A percentile compares a stretch with the other conserved stretches of the same genome.
phyloP scores from a whole-genome alignment of 495 filamentous ascomycete species.

The Neurospora intermedia region DNA sequence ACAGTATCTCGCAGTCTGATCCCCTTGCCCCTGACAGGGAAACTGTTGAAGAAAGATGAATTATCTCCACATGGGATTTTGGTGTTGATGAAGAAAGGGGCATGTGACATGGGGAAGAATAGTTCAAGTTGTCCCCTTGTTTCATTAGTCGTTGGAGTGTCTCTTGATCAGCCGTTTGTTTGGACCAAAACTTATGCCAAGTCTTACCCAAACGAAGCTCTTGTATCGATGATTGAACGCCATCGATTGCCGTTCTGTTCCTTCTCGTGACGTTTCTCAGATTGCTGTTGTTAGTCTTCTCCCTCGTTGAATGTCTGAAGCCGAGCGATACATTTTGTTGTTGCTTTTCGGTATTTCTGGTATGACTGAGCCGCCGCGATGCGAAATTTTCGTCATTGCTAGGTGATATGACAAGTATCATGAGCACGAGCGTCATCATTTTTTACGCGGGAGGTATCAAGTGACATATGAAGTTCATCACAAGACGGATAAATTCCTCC shows the following conservation, averaged over 20 bases:
- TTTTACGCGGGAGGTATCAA: neutral
- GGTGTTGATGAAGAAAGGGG: neutral
- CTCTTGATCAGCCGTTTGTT: neutral
- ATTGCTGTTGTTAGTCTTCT: neutral
- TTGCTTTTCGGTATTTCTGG: neutral
- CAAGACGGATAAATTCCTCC: neutral
- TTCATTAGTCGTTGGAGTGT: neutral
- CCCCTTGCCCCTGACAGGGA: neutral
- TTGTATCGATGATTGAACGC: neutral
- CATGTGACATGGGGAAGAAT: neutral
- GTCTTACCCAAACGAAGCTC: neutral
- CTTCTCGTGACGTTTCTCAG: neutral
- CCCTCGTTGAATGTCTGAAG: neutral
- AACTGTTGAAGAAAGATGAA: neutral
- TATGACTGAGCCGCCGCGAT: neutral
- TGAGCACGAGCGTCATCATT: neutral
- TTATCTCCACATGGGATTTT: neutral
- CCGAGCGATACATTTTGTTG: neutral
- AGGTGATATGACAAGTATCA: neutral
- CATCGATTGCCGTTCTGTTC: neutral
- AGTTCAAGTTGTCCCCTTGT: neutral
- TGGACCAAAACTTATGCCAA: neutral
- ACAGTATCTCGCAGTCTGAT: neutral
- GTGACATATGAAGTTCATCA: neutral
- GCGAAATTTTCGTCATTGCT: neutral